phyloP scores from a whole-genome alignment of 805 yeast genomes.

The Saturnispora zaruensis region DNA sequence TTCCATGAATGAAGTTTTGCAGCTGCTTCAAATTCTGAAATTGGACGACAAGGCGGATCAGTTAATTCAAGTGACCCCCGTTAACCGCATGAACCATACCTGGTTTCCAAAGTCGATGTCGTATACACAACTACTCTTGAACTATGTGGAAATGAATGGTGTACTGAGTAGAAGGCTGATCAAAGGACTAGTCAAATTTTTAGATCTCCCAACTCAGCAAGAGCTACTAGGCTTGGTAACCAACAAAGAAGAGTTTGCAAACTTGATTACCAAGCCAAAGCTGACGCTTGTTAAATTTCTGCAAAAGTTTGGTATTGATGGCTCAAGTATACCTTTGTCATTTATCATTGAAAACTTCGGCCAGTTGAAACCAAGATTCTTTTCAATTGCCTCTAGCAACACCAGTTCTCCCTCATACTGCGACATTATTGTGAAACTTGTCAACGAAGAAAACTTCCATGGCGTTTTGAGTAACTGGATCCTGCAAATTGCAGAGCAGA shows the following conservation, averaged over 20 bases:
- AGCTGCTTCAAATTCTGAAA: slow-evolving; percentile 53
- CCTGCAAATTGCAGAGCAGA: slow-evolving; percentile 49
- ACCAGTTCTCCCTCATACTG: slow-evolving; percentile 53
- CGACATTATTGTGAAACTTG: slow-evolving; percentile 80
- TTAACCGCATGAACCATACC: slow-evolving; percentile 46
- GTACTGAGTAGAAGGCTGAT: slow-evolving; percentile 80
- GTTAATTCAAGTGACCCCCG: slow-evolving; percentile 51
- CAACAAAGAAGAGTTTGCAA: slow-evolving; percentile 55
- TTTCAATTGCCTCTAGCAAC: slow-evolving; percentile 80
- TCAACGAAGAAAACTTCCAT: slow-evolving; percentile 39
- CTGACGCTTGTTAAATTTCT: slow-evolving; percentile 66
- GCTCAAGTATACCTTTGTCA: slow-evolving; percentile 58
- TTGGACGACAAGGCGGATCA: slow-evolving; percentile 36
- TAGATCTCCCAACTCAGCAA: slow-evolving; percentile 26
- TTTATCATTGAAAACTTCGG: slow-evolving; percentile 72
- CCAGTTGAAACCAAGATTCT: slow-evolving; percentile 79
- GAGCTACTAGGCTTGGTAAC: slow-evolving; percentile 36
- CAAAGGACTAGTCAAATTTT: slow-evolving; percentile 7
- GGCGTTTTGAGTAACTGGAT: slow-evolving; percentile 87
- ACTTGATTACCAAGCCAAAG: slow-evolving; percentile 45
- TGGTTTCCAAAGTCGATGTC: slow-evolving; percentile 68
- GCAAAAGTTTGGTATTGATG: slow-evolving; percentile 44
- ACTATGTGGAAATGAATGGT: slow-evolving; percentile 79
- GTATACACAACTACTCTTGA: slow-evolving; percentile 63
- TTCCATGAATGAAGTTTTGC: slow-evolving; percentile 52